A percentile compares a stretch with the other conserved stretches of the same genome.
phyloP scores from a whole-genome alignment of 371 early-diverging fungal species.

The Mortierella sp. region DNA sequence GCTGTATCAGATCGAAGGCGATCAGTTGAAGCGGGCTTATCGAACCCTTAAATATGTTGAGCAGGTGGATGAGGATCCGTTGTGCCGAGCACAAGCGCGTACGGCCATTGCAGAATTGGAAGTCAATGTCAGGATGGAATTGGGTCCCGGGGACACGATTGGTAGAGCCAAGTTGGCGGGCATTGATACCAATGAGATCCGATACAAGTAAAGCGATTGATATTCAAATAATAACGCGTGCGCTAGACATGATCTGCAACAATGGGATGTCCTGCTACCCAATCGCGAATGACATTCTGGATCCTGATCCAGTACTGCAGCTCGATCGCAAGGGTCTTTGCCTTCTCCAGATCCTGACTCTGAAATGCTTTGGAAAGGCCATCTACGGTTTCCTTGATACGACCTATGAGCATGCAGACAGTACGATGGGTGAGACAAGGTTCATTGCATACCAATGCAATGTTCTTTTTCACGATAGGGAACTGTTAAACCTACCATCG shows the following conservation, averaged over 20 bases:
- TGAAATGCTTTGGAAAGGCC: constrained; percentile 64
- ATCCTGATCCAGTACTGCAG: constrained; percentile 79
- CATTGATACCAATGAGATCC: constrained; percentile 13
- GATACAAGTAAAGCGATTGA: constrained; percentile 13
- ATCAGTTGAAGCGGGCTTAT: constrained; percentile 66
- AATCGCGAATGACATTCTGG: constrained; percentile 69
- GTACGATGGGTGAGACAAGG: too few relatives aligned
- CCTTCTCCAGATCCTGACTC: constrained; percentile 59
- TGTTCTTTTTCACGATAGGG: too few relatives aligned
- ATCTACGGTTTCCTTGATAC: constrained; percentile 53
- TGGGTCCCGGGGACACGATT: constrained; percentile 4
- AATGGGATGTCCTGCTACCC: constrained; percentile 63
- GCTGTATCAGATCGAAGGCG: constrained; percentile 65
- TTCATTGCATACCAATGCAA: too few relatives aligned
- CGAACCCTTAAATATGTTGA: constrained; percentile 70
- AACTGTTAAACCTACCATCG: constrained; percentile 61
- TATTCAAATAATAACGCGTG: background rate
- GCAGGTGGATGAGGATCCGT: constrained; percentile 73
- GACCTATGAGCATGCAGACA: constrained; percentile 36
- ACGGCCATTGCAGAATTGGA: constrained; percentile 73
- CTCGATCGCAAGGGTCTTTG: constrained; percentile 69
- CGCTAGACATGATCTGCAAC: constrained; percentile 52
- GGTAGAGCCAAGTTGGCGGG: constrained; percentile 4
- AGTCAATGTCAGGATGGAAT: constrained; percentile 63
- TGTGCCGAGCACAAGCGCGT: constrained; percentile 73